Conservation (phyloP, 805 yeast species). For the Candida corydali region DNA sequence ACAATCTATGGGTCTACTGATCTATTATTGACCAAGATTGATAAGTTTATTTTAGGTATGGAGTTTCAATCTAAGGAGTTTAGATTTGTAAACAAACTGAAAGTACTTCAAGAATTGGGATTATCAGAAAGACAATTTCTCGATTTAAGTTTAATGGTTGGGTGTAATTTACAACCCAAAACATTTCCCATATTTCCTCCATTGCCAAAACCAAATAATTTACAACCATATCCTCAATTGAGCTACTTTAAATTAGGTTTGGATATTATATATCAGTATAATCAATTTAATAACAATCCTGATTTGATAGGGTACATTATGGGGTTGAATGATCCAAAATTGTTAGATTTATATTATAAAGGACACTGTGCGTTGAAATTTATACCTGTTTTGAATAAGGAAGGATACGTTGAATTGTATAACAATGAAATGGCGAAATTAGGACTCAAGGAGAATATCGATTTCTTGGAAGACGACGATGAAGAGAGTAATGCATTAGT, state of each 20-base stretch:
- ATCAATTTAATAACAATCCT: constrained; percentile 20
- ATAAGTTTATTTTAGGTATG: constrained; percentile 68
- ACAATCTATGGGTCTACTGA: constrained; percentile 85
- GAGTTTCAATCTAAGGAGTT: constrained; percentile 65
- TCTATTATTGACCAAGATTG: constrained; percentile 58
- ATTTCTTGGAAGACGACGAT: constrained; percentile 15
- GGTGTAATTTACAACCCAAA: constrained; percentile 68
- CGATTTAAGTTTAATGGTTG: constrained; percentile 75
- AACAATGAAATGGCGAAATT: constrained; percentile 37
- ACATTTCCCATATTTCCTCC: constrained; percentile 54
- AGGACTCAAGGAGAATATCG: constrained; percentile 20
- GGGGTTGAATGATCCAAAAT: constrained; percentile 40
- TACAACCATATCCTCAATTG: constrained; percentile 37
- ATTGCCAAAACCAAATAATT: constrained; percentile 35
- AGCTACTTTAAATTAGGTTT: constrained; percentile 38
- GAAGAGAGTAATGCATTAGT: constrained; percentile 10
- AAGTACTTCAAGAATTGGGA: constrained; percentile 57
- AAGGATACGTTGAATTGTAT: constrained; percentile 66
- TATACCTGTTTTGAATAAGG: constrained; percentile 67
- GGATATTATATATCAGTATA: constrained; percentile 34
- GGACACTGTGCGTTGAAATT: constrained; percentile 67
- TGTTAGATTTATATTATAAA: constrained; percentile 52
- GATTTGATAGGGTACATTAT: constrained; percentile 45
- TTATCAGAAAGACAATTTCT: constrained; percentile 63
- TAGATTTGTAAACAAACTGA: constrained; percentile 56